Percentiles rank a stretch among this genome's conserved stretches.
phyloP scores from a whole-genome alignment of 208 protist genomes.

The Naegleria fowleri region DNA sequence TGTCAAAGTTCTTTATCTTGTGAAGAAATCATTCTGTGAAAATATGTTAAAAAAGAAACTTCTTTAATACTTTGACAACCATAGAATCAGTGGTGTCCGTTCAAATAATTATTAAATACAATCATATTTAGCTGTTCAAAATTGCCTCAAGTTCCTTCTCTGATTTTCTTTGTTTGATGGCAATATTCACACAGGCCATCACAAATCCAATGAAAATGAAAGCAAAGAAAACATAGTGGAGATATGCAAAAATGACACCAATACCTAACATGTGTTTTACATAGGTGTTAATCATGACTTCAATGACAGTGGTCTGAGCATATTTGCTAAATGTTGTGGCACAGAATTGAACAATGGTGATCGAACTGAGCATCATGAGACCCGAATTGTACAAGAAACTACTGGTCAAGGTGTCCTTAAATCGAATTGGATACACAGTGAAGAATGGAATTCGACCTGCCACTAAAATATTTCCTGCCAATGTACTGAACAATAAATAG shows the following conservation, averaged over 20 bases:
- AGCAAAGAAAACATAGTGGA: not conserved
- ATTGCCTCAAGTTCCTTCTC: not conserved
- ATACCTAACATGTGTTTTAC: not conserved
- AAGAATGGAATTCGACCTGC: not conserved
- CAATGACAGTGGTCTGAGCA: not conserved
- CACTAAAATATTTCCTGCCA: not conserved
- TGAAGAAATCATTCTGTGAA: no score
- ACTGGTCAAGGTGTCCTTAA: not conserved
- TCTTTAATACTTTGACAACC: no score
- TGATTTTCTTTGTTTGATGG: not conserved
- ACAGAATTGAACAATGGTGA: not conserved
- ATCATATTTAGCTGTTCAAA: not conserved
- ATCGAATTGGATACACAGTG: not conserved
- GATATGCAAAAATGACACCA: not conserved
- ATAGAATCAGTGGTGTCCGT: no score
- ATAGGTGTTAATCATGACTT: not conserved
- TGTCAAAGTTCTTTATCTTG: no score
- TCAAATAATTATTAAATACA: no score
- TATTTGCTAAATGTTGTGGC: not conserved
- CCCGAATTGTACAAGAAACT: not conserved
- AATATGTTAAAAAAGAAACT: no score
- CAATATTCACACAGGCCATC: not conserved
- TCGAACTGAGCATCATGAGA: not conserved
- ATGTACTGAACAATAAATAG: not conserved
- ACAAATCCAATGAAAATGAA: conserved; percentile 26